Conservation (phyloP, 768 basidiomycete genomes). For the Macrolepiota albuminosa region DNA sequence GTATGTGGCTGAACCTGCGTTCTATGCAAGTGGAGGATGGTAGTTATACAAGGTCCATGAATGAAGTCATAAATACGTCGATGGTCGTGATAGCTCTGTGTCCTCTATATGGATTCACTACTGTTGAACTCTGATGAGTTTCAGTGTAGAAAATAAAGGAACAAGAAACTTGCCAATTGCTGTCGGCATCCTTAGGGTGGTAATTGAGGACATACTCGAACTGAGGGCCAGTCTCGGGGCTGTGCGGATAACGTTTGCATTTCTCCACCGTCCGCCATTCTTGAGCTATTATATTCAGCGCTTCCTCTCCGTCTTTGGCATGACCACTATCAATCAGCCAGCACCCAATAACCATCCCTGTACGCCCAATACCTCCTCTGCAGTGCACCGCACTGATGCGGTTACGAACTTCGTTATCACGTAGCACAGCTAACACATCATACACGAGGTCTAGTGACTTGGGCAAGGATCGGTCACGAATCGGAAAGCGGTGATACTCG, state of each 20-base stretch:
- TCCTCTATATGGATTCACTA: background rate
- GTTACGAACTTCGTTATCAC: conserved; percentile 54
- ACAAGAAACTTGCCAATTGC: conserved; percentile 4
- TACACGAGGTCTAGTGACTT: conserved; percentile 55
- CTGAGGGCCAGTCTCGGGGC: conserved; percentile 77
- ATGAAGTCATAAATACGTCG: background rate
- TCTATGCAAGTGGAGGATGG: background rate
- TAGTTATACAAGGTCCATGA: background rate
- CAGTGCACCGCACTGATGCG: conserved; percentile 74
- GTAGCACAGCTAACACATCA: conserved; percentile 50
- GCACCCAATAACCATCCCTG: conserved; percentile 61
- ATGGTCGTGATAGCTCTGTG: background rate
- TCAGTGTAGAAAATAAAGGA: background rate
- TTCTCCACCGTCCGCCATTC: conserved; percentile 79
- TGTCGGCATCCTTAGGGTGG: conserved; percentile 17
- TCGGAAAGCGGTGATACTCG: conserved; percentile 77
- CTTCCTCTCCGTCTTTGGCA: conserved; percentile 60
- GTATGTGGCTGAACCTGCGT: conserved; percentile 3
- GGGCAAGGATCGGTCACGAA: conserved; percentile 67
- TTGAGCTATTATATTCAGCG: conserved; percentile 56
- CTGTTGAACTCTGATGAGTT: background rate
- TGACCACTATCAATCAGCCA: conserved; percentile 69
- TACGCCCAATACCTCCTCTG: conserved; percentile 73
- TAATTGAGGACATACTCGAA: conserved; percentile 72
- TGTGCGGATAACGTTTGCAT: conserved; percentile 67